These are phyloP conservation scores for Tulasnella sp. DNA, from an alignment of 768 basidiomycete genomes.

Conservation along the genomic window DNA sequence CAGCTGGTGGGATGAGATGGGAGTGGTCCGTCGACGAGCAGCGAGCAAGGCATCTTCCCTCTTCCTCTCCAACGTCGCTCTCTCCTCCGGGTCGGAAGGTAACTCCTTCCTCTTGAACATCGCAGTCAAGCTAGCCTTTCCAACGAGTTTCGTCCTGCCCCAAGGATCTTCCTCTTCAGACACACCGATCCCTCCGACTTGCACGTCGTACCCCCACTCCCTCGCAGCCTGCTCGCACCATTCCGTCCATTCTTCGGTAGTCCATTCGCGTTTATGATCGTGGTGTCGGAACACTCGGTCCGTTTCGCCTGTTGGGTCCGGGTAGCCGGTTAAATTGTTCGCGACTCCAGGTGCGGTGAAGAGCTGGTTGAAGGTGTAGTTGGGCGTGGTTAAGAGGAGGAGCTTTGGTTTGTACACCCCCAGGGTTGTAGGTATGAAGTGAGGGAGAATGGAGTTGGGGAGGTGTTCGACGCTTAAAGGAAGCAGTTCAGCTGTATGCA, in stretches of 20 bases:
- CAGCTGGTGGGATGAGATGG: slow-evolving; percentile 37
- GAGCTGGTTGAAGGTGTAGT: slow-evolving; percentile 71
- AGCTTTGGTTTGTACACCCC: slow-evolving; percentile 68
- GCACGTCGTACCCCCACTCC: slow-evolving; percentile 67
- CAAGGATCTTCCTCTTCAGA: slow-evolving; percentile 57
- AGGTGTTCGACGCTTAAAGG: slow-evolving; percentile 85
- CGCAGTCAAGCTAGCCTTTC: slow-evolving; percentile 62
- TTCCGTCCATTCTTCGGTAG: slow-evolving; percentile 55
- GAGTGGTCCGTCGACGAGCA: neutral
- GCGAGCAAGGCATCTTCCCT: neutral
- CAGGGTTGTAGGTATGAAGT: slow-evolving; percentile 63
- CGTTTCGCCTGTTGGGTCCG: slow-evolving; percentile 71
- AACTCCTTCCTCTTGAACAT: slow-evolving; percentile 39
- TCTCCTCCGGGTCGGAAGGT: neutral
- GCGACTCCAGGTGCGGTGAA: slow-evolving; percentile 45
- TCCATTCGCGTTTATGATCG: slow-evolving; percentile 92
- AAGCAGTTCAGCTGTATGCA: slow-evolving; percentile 11
- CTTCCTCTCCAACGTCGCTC: neutral
- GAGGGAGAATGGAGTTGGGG: slow-evolving; percentile 45
- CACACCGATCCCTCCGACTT: slow-evolving; percentile 49
- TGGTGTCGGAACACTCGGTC: slow-evolving; percentile 65
- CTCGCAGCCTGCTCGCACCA: slow-evolving; percentile 53
- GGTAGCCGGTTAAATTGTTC: slow-evolving; percentile 43
- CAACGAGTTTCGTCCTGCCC: slow-evolving; percentile 57
- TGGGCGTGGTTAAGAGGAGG: slow-evolving; percentile 77